Percentiles rank a stretch among this genome's conserved stretches.
phyloP scores from a whole-genome alignment of 192 early-diverging fungal genomes.

The Chytriomyces hyalinus region DNA sequence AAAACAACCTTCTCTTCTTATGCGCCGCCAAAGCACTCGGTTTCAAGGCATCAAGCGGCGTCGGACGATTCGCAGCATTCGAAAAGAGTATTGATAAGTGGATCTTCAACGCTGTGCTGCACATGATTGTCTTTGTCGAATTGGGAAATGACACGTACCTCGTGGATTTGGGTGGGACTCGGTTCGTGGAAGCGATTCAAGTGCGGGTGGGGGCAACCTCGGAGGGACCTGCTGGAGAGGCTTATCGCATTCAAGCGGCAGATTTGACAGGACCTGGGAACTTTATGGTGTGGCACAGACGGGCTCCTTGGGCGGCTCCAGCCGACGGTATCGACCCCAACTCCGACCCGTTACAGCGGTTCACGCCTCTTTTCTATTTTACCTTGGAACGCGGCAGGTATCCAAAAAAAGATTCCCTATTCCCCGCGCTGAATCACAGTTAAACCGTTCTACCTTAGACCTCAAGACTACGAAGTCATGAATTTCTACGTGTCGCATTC shows the following conservation, averaged over 20 bases:
- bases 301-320: background rate
- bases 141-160: background rate
- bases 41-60: background rate
- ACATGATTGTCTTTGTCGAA: slow-evolving; percentile 15
- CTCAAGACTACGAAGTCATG: slow-evolving; percentile 17
- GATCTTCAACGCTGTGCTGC: background rate
- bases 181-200: too few relatives aligned
- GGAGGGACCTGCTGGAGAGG: background rate
- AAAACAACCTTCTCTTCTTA: slow-evolving; percentile 5
- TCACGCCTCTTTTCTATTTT: slow-evolving; percentile 1
- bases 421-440: background rate
- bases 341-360: background rate
- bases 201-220: too few relatives aligned
- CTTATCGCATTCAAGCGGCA: background rate
- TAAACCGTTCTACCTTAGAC: background rate
- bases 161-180: too few relatives aligned
- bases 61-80: background rate
- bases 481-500: slow-evolving; percentile 16
- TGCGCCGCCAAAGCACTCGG: background rate
- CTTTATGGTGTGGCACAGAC: background rate
- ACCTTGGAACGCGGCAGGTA: slow-evolving; percentile 1
- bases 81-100: background rate
- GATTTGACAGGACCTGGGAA: background rate
- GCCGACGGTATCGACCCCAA: slow-evolving; percentile 24
- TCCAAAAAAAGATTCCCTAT: background rate